Percentiles rank a stretch among this genome's conserved stretches.
Conservation (phyloP, 208 protist genomes). For the Blechomonas ayalai region DNA sequence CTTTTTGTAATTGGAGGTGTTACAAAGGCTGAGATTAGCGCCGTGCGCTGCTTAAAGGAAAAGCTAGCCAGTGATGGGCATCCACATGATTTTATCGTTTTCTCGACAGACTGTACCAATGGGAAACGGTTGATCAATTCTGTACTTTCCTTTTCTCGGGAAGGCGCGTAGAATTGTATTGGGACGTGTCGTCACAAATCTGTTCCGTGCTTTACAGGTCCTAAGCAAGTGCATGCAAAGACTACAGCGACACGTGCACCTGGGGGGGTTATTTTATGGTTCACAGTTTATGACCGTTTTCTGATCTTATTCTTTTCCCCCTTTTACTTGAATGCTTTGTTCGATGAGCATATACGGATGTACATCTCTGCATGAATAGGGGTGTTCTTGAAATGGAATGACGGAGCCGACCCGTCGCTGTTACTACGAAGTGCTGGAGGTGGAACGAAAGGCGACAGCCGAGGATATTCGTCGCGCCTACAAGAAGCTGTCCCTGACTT, state of each 20-base stretch:
- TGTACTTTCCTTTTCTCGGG: conserved; percentile 29
- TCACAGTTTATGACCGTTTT: background rate
- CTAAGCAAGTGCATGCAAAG: no score
- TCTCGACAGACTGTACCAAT: conserved; percentile 51
- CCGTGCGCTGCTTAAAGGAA: conserved; percentile 78
- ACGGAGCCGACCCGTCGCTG: conserved; percentile 45
- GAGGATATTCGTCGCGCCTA: conserved; percentile 84
- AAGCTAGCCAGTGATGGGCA: conserved; percentile 27
- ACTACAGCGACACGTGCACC: no score
- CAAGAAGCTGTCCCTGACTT: conserved; percentile 77
- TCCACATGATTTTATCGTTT: conserved; percentile 43
- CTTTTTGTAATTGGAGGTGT: conserved; percentile 93
- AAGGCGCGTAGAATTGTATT: background rate
- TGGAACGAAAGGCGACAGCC: conserved; percentile 63
- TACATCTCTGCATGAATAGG: background rate
- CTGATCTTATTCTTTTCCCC: background rate
- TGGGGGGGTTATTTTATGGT: background rate
- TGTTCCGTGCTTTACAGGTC: no score
- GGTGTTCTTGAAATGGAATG: conserved; percentile 17
- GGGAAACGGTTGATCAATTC: conserved; percentile 47
- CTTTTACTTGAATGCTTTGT: background rate
- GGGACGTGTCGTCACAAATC: background rate
- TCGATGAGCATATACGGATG: background rate
- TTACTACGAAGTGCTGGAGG: conserved; percentile 84
- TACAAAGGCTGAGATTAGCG: conserved; percentile 89